Evolutionary conservation across 352 stramenopile species (phyloP).

Genomic region (Phytophthora hybrid): DNA sequence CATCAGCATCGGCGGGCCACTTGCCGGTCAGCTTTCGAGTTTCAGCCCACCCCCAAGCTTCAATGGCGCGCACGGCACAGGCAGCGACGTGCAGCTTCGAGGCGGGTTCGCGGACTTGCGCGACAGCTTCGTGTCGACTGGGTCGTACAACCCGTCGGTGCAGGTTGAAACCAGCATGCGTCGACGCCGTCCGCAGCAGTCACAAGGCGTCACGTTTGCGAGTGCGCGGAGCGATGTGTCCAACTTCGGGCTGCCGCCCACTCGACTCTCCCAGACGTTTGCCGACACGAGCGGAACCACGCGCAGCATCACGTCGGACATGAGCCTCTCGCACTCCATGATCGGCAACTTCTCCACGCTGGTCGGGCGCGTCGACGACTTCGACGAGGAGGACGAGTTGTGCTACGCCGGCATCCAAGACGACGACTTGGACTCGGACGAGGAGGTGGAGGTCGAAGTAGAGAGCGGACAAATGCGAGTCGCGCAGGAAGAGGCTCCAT

Average conservation of each 20-base stretch:
- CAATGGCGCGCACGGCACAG: constrained; percentile 19
- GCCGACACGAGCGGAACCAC: constrained; percentile 40
- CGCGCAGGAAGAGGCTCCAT: constrained; percentile 26
- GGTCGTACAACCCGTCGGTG: constrained; percentile 26
- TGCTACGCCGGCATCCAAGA: constrained; percentile 49
- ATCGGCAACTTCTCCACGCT: constrained; percentile 78
- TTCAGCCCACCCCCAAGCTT: constrained; percentile 19
- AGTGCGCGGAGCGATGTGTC: constrained; percentile 44
- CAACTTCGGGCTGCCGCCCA: constrained; percentile 49
- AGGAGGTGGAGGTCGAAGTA: constrained; percentile 34
- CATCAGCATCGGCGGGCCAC: constrained; percentile 48
- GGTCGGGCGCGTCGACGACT: constrained; percentile 69
- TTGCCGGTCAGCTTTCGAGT: constrained; percentile 9
- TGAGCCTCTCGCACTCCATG: constrained; percentile 79
- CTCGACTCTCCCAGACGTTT: constrained; percentile 56
- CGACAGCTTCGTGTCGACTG: constrained; percentile 48
- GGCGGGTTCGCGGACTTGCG: constrained; percentile 47
- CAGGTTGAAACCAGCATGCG: constrained; percentile 31
- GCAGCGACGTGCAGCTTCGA: constrained; percentile 32
- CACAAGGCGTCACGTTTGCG: constrained; percentile 33
- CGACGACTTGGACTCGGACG: constrained; percentile 43
- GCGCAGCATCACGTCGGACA: constrained; percentile 58
- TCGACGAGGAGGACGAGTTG: constrained; percentile 56
- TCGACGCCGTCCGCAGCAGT: constrained; percentile 34
- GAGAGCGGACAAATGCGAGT: constrained; percentile 17